A percentile compares a stretch with the other conserved stretches of the same genome.
Evolutionary conservation across 441 rosid genomes (phyloP).

Genomic region (Jatropha podagrica): DNA sequence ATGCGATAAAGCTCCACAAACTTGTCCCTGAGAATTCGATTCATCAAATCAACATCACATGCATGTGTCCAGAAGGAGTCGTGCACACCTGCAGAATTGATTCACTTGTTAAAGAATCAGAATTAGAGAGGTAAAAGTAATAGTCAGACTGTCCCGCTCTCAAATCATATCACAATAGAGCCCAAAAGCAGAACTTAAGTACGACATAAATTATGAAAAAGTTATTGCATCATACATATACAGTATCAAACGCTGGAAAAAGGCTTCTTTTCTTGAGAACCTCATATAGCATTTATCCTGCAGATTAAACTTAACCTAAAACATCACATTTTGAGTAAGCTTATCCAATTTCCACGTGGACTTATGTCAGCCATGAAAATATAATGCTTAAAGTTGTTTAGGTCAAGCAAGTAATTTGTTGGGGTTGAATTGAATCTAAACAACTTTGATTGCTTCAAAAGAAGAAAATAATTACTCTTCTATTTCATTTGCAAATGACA

Average conservation of each 20-base stretch:
- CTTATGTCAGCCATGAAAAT: too few relatives aligned
- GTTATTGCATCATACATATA: not conserved
- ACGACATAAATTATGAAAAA: not conserved
- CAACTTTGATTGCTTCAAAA: too few relatives aligned
- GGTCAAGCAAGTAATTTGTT: too few relatives aligned
- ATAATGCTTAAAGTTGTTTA: too few relatives aligned
- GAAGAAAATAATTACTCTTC: too few relatives aligned
- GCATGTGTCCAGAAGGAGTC: constrained; percentile 99
- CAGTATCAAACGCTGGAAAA: not conserved
- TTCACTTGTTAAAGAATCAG: constrained; percentile 11
- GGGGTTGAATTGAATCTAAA: too few relatives aligned
- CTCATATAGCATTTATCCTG: not conserved
- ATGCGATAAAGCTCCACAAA: constrained; percentile 88
- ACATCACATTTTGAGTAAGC: not conserved
- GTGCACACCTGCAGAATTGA: constrained; percentile 73
- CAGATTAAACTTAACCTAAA: not conserved
- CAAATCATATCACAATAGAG: not conserved
- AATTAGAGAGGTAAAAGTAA: not conserved
- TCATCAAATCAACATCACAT: constrained; percentile 88
- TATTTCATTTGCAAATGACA: not conserved
- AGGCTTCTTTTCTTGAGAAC: not conserved
- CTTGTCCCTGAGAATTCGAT: constrained; percentile 76
- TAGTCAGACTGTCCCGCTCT: not conserved
- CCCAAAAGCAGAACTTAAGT: not conserved
- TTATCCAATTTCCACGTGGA: not conserved